These are phyloP conservation scores for Suaeda aralocaspica DNA, from an alignment of 148 eudicot genomes.

Conservation along the genomic window DNA sequence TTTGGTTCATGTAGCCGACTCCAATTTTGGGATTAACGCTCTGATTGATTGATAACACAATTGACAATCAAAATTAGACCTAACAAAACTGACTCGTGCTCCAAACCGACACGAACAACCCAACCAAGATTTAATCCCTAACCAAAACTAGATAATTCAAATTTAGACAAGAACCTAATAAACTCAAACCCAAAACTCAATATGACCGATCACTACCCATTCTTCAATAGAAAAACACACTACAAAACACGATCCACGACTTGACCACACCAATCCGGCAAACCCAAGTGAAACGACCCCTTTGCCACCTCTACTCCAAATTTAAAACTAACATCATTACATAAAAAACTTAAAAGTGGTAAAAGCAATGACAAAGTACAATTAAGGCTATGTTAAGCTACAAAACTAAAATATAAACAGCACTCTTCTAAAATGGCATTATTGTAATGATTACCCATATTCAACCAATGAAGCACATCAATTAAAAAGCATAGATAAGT, in stretches of 20 bases:
- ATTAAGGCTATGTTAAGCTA: not conserved
- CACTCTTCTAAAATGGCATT: not conserved
- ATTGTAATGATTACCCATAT: conserved; percentile 18
- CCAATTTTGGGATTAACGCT: too few relatives aligned
- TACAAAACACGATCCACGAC: not conserved
- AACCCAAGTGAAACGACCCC: not conserved
- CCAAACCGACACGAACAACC: too few relatives aligned
- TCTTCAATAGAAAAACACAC: not conserved
- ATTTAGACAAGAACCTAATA: too few relatives aligned
- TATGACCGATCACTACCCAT: not conserved
- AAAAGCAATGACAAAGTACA: not conserved
- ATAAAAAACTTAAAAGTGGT: not conserved
- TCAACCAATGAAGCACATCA: conserved; percentile 20
- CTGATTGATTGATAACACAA: too few relatives aligned
- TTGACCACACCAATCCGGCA: not conserved
- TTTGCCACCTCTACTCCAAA: not conserved
- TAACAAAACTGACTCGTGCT: too few relatives aligned
- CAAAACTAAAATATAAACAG: conserved; percentile 1
- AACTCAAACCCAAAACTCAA: not conserved
- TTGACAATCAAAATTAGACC: too few relatives aligned
- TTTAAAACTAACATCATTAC: not conserved
- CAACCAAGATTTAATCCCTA: too few relatives aligned
- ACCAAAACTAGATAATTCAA: too few relatives aligned
- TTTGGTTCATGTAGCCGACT: too few relatives aligned
- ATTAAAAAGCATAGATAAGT: conserved; percentile 12